phyloP scores from a whole-genome alignment of 129 eudicot genomes.

The Pittosporum tobira region DNA sequence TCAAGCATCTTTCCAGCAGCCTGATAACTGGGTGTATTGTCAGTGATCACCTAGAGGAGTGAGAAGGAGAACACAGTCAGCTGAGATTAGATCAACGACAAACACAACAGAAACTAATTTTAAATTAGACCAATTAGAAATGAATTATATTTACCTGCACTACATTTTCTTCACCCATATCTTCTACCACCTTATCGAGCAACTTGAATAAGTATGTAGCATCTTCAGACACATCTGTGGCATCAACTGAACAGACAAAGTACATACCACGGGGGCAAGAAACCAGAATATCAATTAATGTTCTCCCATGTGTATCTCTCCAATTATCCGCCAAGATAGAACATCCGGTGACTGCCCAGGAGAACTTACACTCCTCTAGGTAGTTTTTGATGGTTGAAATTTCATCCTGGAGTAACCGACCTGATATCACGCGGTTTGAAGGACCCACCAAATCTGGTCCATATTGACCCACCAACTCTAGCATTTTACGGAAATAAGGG shows the following conservation, averaged over 20 bases:
- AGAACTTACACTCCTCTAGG: constrained; percentile 65
- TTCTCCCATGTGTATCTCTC: constrained; percentile 59
- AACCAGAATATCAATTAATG: constrained; percentile 66
- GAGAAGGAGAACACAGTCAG: neutral
- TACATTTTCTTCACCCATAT: constrained; percentile 88
- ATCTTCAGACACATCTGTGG: constrained; percentile 55
- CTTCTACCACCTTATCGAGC: constrained; percentile 84
- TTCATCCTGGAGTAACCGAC: constrained; percentile 70
- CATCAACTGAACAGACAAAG: constrained; percentile 77
- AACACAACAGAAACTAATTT: neutral
- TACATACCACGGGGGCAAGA: constrained; percentile 92
- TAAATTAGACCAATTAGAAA: neutral
- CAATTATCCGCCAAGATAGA: constrained; percentile 94
- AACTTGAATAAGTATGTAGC: constrained; percentile 47
- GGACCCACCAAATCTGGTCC: constrained; percentile 70
- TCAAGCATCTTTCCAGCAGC: constrained; percentile 95
- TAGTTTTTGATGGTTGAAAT: constrained; percentile 47
- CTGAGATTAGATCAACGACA: neutral
- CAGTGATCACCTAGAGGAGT: constrained; percentile 60
- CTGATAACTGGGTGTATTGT: constrained; percentile 61
- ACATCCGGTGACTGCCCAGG: constrained; percentile 93
- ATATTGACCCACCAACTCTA: constrained; percentile 73
- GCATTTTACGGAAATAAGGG: constrained; percentile 84
- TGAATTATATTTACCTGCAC: constrained; percentile 62
- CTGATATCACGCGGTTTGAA: constrained; percentile 44